Base-by-base conservation (phyloP, 257 asterid species). In the Lycium barbarum region DNA sequence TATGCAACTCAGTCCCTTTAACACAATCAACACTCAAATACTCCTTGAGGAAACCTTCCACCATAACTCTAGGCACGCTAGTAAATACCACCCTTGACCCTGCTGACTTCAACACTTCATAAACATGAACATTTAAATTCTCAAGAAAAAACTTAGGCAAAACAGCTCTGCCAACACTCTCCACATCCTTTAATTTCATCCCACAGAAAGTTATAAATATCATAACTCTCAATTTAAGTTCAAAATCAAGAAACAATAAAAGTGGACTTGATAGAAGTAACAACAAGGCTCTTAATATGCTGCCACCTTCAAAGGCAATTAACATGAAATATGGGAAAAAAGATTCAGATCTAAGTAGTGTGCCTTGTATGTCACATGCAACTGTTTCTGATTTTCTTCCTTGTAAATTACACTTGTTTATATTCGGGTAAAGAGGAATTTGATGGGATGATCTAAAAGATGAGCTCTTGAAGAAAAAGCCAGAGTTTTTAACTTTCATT, bases 311-410 rank as follows among this genome's bases (percentile, higher is more conserved):
- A 53, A 96, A 94, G 11, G 99, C 97, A 38, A 96, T 94, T 1
- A 96, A 91, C 99, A 96, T 96, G 93, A 96, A 94, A 90, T 88
- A 96, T 18, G 99, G 99, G 57, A 94, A 96, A 85, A 94, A 93
- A 0, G 98, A 93, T 7, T 57, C 83, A 2, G 98, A 84, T 67
- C 92, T 84, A 0, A 96, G 84, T 62, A 94, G 61, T 80, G 91
- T 87, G 6, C 91, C 88, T 65, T 92, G 89, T 35, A 94, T 76
- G 86, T 94, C 98, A 85, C 95, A 92, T 17, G 90, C 91, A 9
- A 96, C 66, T 1, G 96, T 93, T 68, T 94, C 88, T 0, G 92
- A 82, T 53, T 79, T 82, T 36, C 93, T 84, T 45, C 54, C 47
- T 17, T 65, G 33, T 33, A 80, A 83, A 49, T 20, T 85, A 86